Base-by-base conservation (phyloP, 192 early-diverging fungal species). In the Podila epigama region DNA sequence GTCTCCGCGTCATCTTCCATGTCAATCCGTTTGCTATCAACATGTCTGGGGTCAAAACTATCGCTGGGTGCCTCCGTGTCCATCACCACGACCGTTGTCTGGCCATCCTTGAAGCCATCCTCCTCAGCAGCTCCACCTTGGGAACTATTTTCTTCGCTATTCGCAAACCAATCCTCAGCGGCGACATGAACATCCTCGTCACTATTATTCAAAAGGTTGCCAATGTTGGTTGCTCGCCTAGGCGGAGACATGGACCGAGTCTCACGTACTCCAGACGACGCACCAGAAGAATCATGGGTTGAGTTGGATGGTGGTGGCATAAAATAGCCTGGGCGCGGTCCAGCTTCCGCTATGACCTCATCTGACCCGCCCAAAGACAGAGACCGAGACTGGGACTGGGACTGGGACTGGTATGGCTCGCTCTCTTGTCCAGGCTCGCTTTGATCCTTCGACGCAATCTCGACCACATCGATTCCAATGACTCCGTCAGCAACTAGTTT, bases 181-280 rank as follows among this genome's bases (percentile, higher is more conserved):
- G 73, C 73, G 11, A 77, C 57, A 63, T 63, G 36, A 32, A 77
- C 66, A 41, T 77, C 66, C 61, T 77, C 73, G 15, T 77, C 73
- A 12, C 68, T 58, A n/a, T 66, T 77, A 34, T 77, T 77, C 11
- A 77, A 55, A 8, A 77, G 29, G n/a, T 77, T 77, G n/a, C 61
- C 73, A 40, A 77, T 77, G 39, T 77, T 77, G 22, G 73, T 77
- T 12, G 63, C n/a, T 2, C 73, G 73, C 48, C 73, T 51, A 27
- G 73, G 73, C 18, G 73, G 66, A 2, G 73, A 44, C 12, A n/a
- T 20, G 7, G 66, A 27, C 15, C 61, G 60, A 1, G 29, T 33
- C 35, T 54, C 52, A 15, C 66, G 59, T 33, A 22, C 29, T 7
- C 32, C 58, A 4, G 20, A 13, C 40, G 29, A 13, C 2, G 54